Conservation (phyloP, 108 stramenopile species). For the Pseudonitzschia pungens region DNA sequence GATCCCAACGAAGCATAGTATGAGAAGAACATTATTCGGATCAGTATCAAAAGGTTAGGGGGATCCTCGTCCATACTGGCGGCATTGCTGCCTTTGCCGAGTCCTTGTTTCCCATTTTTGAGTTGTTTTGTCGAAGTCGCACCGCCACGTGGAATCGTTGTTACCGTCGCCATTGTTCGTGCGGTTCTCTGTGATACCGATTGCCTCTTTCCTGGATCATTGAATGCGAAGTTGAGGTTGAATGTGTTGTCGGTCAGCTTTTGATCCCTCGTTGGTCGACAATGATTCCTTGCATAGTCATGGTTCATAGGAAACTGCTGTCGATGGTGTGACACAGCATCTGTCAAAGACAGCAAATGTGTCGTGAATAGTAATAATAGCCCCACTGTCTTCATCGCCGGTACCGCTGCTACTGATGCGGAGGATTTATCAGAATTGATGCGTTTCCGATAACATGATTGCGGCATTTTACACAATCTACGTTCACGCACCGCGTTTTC, state of each 20-base stretch:
- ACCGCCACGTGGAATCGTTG: conserved; percentile 4
- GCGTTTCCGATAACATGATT: neutral
- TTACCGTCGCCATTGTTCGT: neutral
- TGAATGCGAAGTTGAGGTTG: neutral
- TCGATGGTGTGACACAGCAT: neutral
- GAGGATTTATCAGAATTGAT: neutral
- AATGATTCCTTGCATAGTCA: neutral
- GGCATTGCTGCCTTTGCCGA: neutral
- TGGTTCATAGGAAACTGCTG: neutral
- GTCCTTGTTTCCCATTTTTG: neutral
- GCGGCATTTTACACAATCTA: neutral
- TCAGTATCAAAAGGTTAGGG: conserved; percentile 51
- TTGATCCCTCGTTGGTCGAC: neutral
- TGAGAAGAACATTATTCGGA: conserved; percentile 81
- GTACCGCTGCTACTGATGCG: neutral
- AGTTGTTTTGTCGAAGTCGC: neutral
- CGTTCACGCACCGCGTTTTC: neutral
- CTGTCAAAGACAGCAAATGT: neutral
- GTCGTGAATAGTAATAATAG: neutral
- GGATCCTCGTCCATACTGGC: conserved; percentile 16
- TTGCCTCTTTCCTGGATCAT: neutral
- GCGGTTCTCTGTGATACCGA: neutral
- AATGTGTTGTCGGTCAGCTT: neutral
- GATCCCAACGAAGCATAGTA: conserved; percentile 91
- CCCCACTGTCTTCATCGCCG: neutral